Evolutionary conservation across 192 early-diverging fungal genomes (phyloP).

Genomic region (Globomyces pollinis-pini): DNA sequence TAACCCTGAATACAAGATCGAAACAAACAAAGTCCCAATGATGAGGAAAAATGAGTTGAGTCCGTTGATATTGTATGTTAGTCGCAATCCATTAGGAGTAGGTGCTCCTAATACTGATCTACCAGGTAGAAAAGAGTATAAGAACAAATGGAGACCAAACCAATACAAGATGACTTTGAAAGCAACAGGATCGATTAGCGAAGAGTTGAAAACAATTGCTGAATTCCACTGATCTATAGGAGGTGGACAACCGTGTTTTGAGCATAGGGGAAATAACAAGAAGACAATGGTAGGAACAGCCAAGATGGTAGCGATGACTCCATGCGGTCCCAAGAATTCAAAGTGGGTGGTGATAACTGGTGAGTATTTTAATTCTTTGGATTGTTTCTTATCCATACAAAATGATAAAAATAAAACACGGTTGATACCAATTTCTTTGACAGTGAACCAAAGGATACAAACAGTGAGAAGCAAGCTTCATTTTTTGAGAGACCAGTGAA

Average conservation of each 20-base stretch:
- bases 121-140: conserved; percentile 67
- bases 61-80: conserved; percentile 79
- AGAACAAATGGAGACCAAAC: conserved; percentile 59
- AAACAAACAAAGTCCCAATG: conserved; percentile 36
- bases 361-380: no score
- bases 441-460: no score
- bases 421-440: no score
- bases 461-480: no score
- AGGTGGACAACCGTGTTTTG: conserved; percentile 22
- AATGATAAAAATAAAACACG: no score
- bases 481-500: no score
- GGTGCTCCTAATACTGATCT: conserved; percentile 50
- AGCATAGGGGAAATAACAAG: conserved; percentile 14
- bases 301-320: conserved; percentile 18
- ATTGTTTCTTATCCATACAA: no score
- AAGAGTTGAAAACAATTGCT: neutral
- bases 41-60: conserved; percentile 21
- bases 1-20: conserved; percentile 41
- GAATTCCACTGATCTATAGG: neutral
- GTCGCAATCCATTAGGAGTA: conserved; percentile 61
- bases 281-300: conserved; percentile 12
- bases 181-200: conserved; percentile 6
- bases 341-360: conserved; percentile 66
- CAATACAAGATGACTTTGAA: conserved; percentile 39
- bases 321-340: conserved; percentile 67